phyloP scores from a whole-genome alignment of 768 basidiomycete species.

The Tylopilus balloui region DNA sequence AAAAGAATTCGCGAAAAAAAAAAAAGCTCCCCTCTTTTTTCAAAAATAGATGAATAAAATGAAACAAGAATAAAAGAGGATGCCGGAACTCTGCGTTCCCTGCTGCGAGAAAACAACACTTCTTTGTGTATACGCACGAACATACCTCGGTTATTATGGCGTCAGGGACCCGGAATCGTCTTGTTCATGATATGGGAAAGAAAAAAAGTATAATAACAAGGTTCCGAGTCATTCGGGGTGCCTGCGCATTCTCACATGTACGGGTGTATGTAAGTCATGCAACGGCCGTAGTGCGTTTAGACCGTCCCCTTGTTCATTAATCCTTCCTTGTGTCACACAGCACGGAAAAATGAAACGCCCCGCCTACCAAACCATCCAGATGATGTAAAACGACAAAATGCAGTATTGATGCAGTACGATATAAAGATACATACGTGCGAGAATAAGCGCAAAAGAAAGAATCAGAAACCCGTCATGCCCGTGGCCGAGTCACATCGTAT shows the following conservation, averaged over 20 bases:
- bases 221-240: constrained; percentile 26
- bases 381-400: constrained; percentile 20
- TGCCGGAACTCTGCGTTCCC: too few species aligned
- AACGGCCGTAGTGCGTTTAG: constrained; percentile 21
- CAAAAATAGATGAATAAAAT: too few species aligned
- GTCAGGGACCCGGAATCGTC: background rate
- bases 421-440: constrained; percentile 16
- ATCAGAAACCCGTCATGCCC: constrained; percentile 1
- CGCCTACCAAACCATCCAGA: constrained; percentile 1
- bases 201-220: constrained; percentile 19
- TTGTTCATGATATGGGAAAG: background rate
- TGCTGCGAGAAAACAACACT: too few species aligned
- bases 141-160: background rate
- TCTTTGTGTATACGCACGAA: too few species aligned
- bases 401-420: constrained; percentile 3
- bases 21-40: too few species aligned
- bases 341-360: background rate
- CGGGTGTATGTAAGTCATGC: constrained; percentile 5
- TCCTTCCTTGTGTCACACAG: constrained; percentile 14
- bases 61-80: too few species aligned
- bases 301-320: constrained; percentile 20
- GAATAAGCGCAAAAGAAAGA: background rate
- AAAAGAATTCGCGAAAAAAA: too few species aligned
- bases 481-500: constrained; percentile 13
- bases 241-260: constrained; percentile 17